Evolutionary conservation across 176 grass and related monocot genomes (phyloP).

Genomic region (Carex pumila): DNA sequence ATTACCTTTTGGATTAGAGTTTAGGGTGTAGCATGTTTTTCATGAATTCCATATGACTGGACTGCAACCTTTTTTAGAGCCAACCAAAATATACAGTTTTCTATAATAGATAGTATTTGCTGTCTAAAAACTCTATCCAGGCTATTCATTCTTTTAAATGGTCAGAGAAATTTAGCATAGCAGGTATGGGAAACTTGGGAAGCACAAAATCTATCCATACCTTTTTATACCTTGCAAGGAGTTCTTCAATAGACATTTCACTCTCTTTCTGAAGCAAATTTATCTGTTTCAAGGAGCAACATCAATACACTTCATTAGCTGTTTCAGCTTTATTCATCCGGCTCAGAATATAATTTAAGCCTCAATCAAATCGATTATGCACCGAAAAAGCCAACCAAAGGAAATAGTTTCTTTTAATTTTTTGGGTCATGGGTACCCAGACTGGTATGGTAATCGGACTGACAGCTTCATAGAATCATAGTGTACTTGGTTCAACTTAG

Average conservation of each 20-base stretch:
- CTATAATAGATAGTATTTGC: background rate
- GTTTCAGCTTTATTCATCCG: background rate
- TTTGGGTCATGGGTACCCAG: too few species aligned
- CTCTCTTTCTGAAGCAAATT: slow-evolving; percentile 90
- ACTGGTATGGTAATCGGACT: background rate
- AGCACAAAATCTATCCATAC: slow-evolving; percentile 27
- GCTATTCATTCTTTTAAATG: background rate
- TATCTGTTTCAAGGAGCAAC: slow-evolving; percentile 48
- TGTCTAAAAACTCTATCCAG: background rate
- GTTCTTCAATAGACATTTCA: slow-evolving; percentile 81
- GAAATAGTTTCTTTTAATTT: background rate
- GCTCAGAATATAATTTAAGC: background rate
- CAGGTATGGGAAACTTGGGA: background rate
- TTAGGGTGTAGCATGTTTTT: background rate
- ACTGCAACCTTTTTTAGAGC: background rate
- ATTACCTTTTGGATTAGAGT: background rate
- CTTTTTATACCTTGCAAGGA: slow-evolving; percentile 84
- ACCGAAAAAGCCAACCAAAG: background rate
- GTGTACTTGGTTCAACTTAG: background rate
- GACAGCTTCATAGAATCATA: background rate
- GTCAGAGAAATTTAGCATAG: background rate
- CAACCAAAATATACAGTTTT: background rate
- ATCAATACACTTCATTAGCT: slow-evolving; percentile 5
- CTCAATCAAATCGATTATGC: background rate
- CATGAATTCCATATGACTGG: background rate